Base-by-base conservation (phyloP, 164 flowering plant genomes). In the Amborella trichopoda region DNA sequence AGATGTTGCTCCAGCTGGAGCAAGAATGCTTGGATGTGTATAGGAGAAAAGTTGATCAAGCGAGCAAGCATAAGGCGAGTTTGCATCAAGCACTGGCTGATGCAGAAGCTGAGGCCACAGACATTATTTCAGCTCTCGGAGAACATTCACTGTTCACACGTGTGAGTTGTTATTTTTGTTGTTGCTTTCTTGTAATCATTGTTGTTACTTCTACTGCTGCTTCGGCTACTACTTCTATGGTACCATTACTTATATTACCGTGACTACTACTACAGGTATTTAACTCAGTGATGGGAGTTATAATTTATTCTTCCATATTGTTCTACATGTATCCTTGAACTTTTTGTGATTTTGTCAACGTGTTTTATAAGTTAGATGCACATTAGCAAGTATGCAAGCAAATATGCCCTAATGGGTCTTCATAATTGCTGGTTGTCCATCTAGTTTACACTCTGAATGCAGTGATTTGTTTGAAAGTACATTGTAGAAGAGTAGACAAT, bases 21-120 rank as follows among this genome's bases (percentile, higher is more conserved):
- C 91, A 76, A 63, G 89, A 82, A 61, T 86, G 95, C 62, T 74
- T 82, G 13, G 74, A 80, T 42, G 71, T 86, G 5, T 82, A 86
- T 55, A 55, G 78, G 20, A 68, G 73, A 49, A 82, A 73, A 63
- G 93, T 86, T 8, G 89, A 82, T 4, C 52, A 50, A 6, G 68
- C 75, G 6, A 71, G 75, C 50, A 80, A 80, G 58, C 56, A 66
- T 53, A 76, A 67, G 70, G 76, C 86, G 32, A 77, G 73, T 28
- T 59, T 86, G 59, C 65, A 53, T 40, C 73, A 72, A 55, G 41
- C 60, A 14, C 54, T 82, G 64, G 73, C 71, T 14, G 82, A 82
- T 4, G 64, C 71, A 16, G 84, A 82, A 60, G 69, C 77, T 45
- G 89, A 86, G 75, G 69, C 70, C 26, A 61, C 66, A 48, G 45